Evolutionary conservation across 768 basidiomycete genomes (phyloP).

Genomic region (Pisolithus sp.): DNA sequence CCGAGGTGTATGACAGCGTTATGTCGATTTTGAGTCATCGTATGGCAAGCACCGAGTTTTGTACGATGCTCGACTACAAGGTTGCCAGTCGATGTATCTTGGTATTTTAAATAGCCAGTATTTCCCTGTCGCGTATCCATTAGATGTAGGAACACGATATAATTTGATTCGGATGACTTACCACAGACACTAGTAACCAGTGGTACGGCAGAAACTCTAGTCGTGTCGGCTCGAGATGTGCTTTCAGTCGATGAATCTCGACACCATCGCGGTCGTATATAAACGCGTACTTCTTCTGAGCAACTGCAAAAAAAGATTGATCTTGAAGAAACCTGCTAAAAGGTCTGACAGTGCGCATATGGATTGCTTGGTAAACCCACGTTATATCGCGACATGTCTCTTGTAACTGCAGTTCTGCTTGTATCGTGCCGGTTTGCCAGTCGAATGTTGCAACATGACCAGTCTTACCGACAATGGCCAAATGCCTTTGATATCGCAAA

Average conservation of each 20-base stretch:
- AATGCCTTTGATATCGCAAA: constrained; percentile 45
- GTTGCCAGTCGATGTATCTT: constrained; percentile 91
- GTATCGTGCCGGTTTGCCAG: constrained; percentile 81
- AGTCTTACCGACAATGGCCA: constrained; percentile 75
- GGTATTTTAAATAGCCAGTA: constrained; percentile 89
- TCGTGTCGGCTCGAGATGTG: constrained; percentile 82
- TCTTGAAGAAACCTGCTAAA: constrained; percentile 77
- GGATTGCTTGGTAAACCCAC: constrained; percentile 35
- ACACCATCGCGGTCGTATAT: constrained; percentile 94
- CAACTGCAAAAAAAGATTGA: constrained; percentile 89
- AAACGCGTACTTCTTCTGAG: constrained; percentile 93
- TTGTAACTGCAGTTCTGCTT: constrained; percentile 81
- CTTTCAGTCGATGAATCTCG: constrained; percentile 79
- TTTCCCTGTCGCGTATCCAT: constrained; percentile 51
- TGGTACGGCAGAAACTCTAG: constrained; percentile 94
- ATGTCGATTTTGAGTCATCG: constrained; percentile 88
- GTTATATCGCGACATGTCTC: constrained; percentile 93
- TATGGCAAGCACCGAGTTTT: constrained; percentile 75
- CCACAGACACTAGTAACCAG: constrained; percentile 83
- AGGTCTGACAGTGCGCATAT: not conserved
- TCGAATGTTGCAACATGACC: constrained; percentile 94
- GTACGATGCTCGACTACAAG: constrained; percentile 85
- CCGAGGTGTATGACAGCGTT: constrained; percentile 93
- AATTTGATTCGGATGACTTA: constrained; percentile 33
- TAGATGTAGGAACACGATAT: not conserved